Conservation (phyloP, 2,329 filamentous ascomycete genomes). For the Fusarium piperis region DNA sequence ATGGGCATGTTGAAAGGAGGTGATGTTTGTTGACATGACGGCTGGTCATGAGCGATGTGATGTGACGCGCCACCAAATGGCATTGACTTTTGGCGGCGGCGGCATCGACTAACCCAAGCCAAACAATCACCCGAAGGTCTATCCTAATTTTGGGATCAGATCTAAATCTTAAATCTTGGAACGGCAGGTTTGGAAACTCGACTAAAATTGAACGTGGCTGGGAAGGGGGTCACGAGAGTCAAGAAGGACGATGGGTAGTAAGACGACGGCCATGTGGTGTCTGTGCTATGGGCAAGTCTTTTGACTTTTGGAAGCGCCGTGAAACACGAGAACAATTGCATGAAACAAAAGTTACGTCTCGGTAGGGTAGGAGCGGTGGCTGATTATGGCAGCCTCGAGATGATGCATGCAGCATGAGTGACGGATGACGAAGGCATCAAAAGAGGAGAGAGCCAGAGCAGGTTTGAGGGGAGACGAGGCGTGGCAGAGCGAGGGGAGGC, state of each 20-base stretch:
- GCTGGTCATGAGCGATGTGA: slow-evolving; percentile 5
- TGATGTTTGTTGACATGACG: background rate
- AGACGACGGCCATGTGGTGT: background rate
- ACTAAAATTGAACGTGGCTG: background rate
- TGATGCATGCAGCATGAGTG: slow-evolving; percentile 11
- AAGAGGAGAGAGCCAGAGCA: slow-evolving; percentile 2
- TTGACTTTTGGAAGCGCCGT: background rate
- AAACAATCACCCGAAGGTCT: slow-evolving; percentile 1
- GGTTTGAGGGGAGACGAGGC: slow-evolving; percentile 29
- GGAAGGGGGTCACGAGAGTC: background rate
- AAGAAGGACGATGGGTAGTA: background rate
- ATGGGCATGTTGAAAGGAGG: background rate
- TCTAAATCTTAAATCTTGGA: slow-evolving; percentile 23
- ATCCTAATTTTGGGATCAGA: slow-evolving; percentile 17
- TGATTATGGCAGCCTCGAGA: background rate
- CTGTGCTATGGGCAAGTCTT: background rate
- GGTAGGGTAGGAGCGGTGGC: slow-evolving; percentile 9
- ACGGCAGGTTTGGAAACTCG: background rate
- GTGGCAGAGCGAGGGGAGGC: background rate
- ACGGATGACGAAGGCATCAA: slow-evolving; percentile 1
- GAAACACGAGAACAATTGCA: slow-evolving; percentile 9
- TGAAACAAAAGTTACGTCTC: slow-evolving; percentile 6
- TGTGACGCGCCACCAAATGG: slow-evolving; percentile 7
- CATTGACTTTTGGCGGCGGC: slow-evolving; percentile 5
- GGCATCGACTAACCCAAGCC: background rate